Evolutionary conservation across 768 basidiomycete genomes (phyloP).

Genomic region (Tricholoma sp.): DNA sequence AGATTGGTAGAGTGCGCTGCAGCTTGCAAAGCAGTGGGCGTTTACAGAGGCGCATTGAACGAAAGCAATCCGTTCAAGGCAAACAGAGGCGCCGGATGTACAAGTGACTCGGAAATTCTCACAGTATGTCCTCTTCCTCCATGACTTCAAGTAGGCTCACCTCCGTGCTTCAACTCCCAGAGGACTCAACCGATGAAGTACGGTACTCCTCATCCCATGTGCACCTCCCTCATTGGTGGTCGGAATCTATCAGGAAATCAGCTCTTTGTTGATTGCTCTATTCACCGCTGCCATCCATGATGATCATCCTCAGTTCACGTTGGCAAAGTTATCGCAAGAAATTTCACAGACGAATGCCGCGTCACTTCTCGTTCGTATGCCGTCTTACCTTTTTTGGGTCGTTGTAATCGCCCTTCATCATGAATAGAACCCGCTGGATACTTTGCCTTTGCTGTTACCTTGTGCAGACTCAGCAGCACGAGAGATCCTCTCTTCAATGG

Average conservation of each 20-base stretch:
- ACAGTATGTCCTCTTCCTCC: too few species aligned
- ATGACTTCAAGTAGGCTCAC: background rate
- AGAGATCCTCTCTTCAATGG: constrained; percentile 36
- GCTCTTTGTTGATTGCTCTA: constrained; percentile 25
- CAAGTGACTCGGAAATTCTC: too few species aligned
- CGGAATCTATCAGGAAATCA: constrained; percentile 18
- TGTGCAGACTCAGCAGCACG: constrained; percentile 31
- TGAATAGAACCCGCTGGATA: constrained; percentile 39
- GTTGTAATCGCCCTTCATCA: background rate
- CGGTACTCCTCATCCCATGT: background rate
- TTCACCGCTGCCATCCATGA: constrained; percentile 32
- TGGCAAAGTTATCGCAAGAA: constrained; percentile 27
- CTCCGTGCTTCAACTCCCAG: background rate
- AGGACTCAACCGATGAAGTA: background rate
- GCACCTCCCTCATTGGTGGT: background rate
- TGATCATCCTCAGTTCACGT: constrained; percentile 17
- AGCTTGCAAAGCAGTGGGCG: background rate
- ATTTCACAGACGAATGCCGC: constrained; percentile 20
- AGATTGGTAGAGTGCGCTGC: background rate
- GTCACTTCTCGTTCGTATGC: constrained; percentile 16
- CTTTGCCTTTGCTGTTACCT: constrained; percentile 35
- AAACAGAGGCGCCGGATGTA: too few species aligned
- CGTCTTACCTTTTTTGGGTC: background rate
- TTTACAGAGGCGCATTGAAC: too few species aligned
- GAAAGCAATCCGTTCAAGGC: too few species aligned